phyloP scores from a whole-genome alignment of 2,329 filamentous ascomycete species.

The Aspergillus fumigatiaffinis region DNA sequence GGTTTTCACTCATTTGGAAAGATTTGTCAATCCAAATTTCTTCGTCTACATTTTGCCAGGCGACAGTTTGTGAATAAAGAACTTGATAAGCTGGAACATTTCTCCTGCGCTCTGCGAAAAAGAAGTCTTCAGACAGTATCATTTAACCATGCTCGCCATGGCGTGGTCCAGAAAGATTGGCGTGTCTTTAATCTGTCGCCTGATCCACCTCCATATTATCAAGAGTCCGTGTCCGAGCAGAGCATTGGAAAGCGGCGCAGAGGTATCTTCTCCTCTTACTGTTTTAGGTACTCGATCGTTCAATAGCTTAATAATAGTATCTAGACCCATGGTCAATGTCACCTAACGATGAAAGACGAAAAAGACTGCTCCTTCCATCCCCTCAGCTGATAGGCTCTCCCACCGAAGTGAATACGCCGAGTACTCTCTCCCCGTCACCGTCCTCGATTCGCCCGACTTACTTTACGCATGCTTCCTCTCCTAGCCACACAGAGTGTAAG shows the following conservation, averaged over 20 bases:
- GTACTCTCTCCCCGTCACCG: slow-evolving; percentile 11
- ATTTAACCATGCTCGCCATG: slow-evolving; percentile 13
- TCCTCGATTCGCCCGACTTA: slow-evolving; percentile 14
- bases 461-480: slow-evolving; percentile 13
- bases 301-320: slow-evolving; percentile 11
- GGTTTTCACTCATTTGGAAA: slow-evolving; percentile 13
- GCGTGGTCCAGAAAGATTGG: slow-evolving; percentile 13
- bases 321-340: slow-evolving; percentile 11
- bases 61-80: slow-evolving; percentile 16
- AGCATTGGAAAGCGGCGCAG: slow-evolving; percentile 13
- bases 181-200: slow-evolving; percentile 10
- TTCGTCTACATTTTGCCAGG: slow-evolving; percentile 14
- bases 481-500: slow-evolving; percentile 4
- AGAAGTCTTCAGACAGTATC: slow-evolving; percentile 8
- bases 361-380: slow-evolving; percentile 13
- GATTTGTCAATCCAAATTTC: slow-evolving; percentile 15
- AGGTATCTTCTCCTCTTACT: slow-evolving; percentile 14
- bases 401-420: slow-evolving; percentile 18
- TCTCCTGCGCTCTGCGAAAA: slow-evolving; percentile 10
- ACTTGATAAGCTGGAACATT: slow-evolving; percentile 10
- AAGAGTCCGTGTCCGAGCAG: slow-evolving; percentile 6
- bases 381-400: slow-evolving; percentile 11
- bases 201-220: not conserved
- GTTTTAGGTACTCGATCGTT: slow-evolving; percentile 7
- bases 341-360: slow-evolving; percentile 10